Percentiles rank a stretch among this genome's conserved stretches.
phyloP scores from a whole-genome alignment of 2,329 filamentous ascomycete species.

The Waltergamsia citrina region DNA sequence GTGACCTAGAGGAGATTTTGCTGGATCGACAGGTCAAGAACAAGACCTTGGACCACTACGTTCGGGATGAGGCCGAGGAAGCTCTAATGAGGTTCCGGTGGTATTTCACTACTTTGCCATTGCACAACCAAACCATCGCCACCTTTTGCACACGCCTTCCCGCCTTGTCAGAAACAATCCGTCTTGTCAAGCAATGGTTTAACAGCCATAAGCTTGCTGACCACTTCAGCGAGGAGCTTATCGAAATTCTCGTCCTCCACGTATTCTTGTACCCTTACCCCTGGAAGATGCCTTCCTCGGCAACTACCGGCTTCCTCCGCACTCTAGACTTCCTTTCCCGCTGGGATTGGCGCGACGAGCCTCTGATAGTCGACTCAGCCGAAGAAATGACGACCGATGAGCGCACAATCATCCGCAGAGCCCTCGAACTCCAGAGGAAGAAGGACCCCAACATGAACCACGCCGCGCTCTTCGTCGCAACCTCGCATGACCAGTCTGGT shows the following conservation, averaged over 20 bases:
- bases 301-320: constrained; percentile 71
- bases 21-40: constrained; percentile 73
- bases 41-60: constrained; percentile 54
- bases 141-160: constrained; percentile 74
- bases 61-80: constrained; percentile 58
- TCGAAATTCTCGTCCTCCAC: constrained; percentile 73
- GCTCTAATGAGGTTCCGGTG: constrained; percentile 65
- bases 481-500: constrained; percentile 68
- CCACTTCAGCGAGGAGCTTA: constrained; percentile 69
- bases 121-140: constrained; percentile 73
- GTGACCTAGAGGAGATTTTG: constrained; percentile 76
- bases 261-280: constrained; percentile 76
- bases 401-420: constrained; percentile 53
- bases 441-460: constrained; percentile 85
- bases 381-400: constrained; percentile 53
- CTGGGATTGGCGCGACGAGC: constrained; percentile 87
- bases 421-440: constrained; percentile 76
- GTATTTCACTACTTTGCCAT: constrained; percentile 60
- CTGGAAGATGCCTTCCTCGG: constrained; percentile 67
- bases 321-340: constrained; percentile 69
- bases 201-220: constrained; percentile 66
- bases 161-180: constrained; percentile 71
- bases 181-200: constrained; percentile 87
- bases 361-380: constrained; percentile 66
- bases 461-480: constrained; percentile 71